Evolutionary conservation across 2,329 filamentous ascomycete species (phyloP).

Genomic region (Coniochaeta hoffmannii): DNA sequence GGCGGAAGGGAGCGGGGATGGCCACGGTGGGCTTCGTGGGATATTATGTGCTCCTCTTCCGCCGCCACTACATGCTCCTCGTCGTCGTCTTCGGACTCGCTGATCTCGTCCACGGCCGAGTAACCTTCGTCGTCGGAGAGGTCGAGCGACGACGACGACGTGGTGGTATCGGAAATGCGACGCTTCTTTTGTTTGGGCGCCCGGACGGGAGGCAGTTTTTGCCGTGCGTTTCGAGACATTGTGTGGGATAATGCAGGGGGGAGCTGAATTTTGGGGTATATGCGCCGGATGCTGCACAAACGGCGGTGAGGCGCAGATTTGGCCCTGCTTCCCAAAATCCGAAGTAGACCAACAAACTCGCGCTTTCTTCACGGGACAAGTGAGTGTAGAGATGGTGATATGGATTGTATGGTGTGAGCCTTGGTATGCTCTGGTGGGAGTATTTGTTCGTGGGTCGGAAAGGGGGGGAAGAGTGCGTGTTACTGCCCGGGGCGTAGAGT

Average conservation of each 20-base stretch:
- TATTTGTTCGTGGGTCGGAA: background rate
- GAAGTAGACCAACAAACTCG: too few relatives aligned
- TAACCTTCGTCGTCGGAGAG: constrained; percentile 65
- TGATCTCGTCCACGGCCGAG: constrained; percentile 71
- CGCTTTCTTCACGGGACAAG: background rate
- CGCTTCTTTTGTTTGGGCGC: constrained; percentile 35
- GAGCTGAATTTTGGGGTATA: constrained; percentile 9
- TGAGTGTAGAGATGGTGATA: background rate
- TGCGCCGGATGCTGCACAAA: constrained; percentile 21
- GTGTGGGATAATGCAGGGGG: constrained; percentile 20
- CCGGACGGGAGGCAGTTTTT: constrained; percentile 33
- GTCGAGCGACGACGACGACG: constrained; percentile 45
- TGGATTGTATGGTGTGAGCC: background rate
- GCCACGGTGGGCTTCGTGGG: constrained; percentile 26
- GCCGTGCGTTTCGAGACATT: constrained; percentile 48
- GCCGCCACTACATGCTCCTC: constrained; percentile 69
- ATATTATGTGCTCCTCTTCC: constrained; percentile 69
- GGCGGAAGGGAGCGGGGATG: constrained; percentile 42
- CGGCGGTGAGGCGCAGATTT: constrained; percentile 24
- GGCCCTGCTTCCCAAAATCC: background rate
- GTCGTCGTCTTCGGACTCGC: constrained; percentile 69
- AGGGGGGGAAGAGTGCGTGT: background rate
- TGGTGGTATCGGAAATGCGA: constrained; percentile 33
- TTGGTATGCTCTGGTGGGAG: background rate
- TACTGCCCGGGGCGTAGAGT: background rate